Conservation (phyloP, 257 asterid species). For the Lithospermum erythrorhizon region DNA sequence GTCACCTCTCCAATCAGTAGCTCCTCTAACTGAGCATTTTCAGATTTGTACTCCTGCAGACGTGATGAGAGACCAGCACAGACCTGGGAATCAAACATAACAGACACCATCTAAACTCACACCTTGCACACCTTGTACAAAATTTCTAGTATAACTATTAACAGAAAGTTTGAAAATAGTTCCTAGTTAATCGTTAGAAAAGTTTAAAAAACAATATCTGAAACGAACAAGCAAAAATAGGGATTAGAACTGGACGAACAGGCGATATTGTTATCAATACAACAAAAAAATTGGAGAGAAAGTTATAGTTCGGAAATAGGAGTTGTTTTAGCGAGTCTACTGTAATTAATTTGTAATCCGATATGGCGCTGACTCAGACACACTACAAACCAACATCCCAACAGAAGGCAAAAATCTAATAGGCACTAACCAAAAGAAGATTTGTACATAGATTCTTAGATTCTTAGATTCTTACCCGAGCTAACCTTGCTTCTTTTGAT, state of each 20-base stretch:
- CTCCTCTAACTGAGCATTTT: constrained; percentile 95
- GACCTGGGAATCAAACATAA: constrained; percentile 42
- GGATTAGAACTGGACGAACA: not conserved
- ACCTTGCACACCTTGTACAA: not conserved
- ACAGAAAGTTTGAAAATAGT: not conserved
- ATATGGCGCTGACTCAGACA: too few species aligned
- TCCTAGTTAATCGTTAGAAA: too few species aligned
- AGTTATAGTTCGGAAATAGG: too few species aligned
- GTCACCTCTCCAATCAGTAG: constrained; percentile 91
- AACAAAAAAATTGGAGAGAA: too few species aligned
- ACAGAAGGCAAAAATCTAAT: too few species aligned
- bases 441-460: too few species aligned
- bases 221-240: not conserved
- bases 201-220: not conserved
- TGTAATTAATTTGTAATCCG: too few species aligned
- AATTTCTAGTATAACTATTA: too few species aligned
- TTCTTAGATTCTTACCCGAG: constrained; percentile 58
- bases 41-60: constrained; percentile 94
- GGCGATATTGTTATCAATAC: too few species aligned
- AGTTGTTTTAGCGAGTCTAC: too few species aligned
- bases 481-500: constrained; percentile 97
- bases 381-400: too few species aligned
- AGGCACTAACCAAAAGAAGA: too few species aligned
- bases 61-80: constrained; percentile 99
- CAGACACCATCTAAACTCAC: not conserved